Evolutionary conservation across 371 early-diverging fungal species (phyloP).

Genomic region (Dinochytrium kinnereticum): DNA sequence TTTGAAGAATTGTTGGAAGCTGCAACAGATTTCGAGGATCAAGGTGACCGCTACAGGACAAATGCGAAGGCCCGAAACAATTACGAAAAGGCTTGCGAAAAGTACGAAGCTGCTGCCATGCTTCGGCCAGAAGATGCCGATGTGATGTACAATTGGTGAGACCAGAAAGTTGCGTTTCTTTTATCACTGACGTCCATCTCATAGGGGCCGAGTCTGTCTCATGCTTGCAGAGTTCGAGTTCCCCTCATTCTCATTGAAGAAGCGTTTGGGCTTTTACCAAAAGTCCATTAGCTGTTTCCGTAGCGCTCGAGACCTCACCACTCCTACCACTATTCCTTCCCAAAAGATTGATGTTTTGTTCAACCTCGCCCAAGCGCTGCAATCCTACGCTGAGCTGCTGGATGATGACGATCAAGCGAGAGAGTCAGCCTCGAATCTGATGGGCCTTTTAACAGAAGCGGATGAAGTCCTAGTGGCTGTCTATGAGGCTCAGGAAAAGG

Average conservation of each 20-base stretch:
- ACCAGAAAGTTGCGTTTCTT: too few relatives aligned
- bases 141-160: slow-evolving; percentile 68
- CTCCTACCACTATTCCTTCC: slow-evolving; percentile 39
- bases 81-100: slow-evolving; percentile 68
- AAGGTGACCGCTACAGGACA: slow-evolving; percentile 71
- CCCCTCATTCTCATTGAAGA: slow-evolving; percentile 51
- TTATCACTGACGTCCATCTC: slow-evolving; percentile 29
- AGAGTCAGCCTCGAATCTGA: slow-evolving; percentile 7
- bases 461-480: background rate
- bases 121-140: slow-evolving; percentile 65
- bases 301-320: slow-evolving; percentile 42
- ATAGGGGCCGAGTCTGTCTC: slow-evolving; percentile 69
- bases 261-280: slow-evolving; percentile 58
- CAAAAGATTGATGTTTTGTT: slow-evolving; percentile 69
- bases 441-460: background rate
- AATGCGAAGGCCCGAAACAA: slow-evolving; percentile 70
- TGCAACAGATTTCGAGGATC: slow-evolving; percentile 68
- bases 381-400: slow-evolving; percentile 66
- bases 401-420: slow-evolving; percentile 38
- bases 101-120: slow-evolving; percentile 65
- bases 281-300: slow-evolving; percentile 64
- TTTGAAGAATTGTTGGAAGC: slow-evolving; percentile 43
- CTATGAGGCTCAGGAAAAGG: background rate
- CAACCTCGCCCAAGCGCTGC: slow-evolving; percentile 73
- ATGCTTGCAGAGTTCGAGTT: slow-evolving; percentile 67